Percentiles rank a stretch among this genome's conserved stretches.
Evolutionary conservation across 441 rosid species (phyloP).

Genomic region (Rhodomyrtus psidioides): DNA sequence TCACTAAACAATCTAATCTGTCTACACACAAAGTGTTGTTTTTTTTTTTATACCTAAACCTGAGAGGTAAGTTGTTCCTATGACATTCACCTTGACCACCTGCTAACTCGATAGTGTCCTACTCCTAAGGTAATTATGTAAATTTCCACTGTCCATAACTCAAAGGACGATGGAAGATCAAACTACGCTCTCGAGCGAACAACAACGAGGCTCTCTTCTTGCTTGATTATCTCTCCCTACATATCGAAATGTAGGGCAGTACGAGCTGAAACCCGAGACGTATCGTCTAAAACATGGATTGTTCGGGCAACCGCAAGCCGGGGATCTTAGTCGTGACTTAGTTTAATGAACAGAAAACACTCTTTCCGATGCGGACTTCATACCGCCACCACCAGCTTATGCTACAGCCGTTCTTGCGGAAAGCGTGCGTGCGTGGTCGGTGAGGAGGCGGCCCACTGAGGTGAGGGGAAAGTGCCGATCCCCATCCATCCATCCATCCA

Average conservation of each 20-base stretch:
- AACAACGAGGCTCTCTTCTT: background rate
- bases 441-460: background rate
- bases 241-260: no score
- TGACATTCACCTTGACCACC: background rate
- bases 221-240: no score
- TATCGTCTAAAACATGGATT: background rate
- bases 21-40: background rate
- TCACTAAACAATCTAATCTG: no score
- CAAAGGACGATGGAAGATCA: background rate
- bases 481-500: background rate
- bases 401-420: background rate
- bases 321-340: background rate
- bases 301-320: no score
- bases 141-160: background rate
- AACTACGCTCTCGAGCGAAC: background rate
- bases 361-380: background rate
- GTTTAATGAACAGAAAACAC: fast-evolving
- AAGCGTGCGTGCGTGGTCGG: background rate
- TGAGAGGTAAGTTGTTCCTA: background rate
- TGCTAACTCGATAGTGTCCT: background rate
- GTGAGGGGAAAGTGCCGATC: background rate
- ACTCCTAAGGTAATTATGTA: background rate
- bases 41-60: background rate
- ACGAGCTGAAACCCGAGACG: background rate
- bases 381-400: background rate